A percentile compares a stretch with the other conserved stretches of the same genome.
Conservation (phyloP, 2,329 filamentous ascomycete species). For the Monilinia fructigena region DNA sequence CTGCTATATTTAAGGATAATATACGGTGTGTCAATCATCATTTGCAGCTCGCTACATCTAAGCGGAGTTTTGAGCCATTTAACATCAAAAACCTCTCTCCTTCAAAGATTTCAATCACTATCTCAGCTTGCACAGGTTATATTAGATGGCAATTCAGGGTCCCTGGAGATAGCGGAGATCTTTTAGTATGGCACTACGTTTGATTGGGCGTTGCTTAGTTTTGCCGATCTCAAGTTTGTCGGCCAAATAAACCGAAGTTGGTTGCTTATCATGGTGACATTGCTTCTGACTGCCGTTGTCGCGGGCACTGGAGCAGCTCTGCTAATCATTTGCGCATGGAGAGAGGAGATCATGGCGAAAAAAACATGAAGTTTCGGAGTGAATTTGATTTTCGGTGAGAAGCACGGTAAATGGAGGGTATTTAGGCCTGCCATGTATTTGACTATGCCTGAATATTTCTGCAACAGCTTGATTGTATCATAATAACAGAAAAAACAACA, state of each 20-base stretch:
- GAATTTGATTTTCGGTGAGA: not conserved
- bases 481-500: too few species aligned
- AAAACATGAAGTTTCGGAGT: not conserved
- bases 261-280: conserved; percentile 29
- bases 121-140: not conserved
- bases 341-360: conserved; percentile 41
- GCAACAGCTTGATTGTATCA: too few species aligned
- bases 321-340: conserved; percentile 40
- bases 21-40: conserved; percentile 7
- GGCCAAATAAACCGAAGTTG: conserved; percentile 33
- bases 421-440: too few species aligned
- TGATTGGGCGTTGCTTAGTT: conserved; percentile 40
- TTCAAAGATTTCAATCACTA: not conserved
- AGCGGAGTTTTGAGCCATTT: conserved; percentile 34
- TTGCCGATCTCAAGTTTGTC: conserved; percentile 41
- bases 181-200: conserved; percentile 30
- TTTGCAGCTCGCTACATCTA: conserved; percentile 22
- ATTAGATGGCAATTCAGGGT: not conserved
- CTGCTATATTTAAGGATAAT: conserved; percentile 29
- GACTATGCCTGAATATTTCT: too few species aligned
- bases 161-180: conserved; percentile 22
- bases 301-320: conserved; percentile 40
- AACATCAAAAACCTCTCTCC: conserved; percentile 23
- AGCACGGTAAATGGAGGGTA: not conserved
- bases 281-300: conserved; percentile 28